These are phyloP conservation scores for Carex parvula DNA, from an alignment of 176 grass and related monocot species.

Conservation along the genomic window DNA sequence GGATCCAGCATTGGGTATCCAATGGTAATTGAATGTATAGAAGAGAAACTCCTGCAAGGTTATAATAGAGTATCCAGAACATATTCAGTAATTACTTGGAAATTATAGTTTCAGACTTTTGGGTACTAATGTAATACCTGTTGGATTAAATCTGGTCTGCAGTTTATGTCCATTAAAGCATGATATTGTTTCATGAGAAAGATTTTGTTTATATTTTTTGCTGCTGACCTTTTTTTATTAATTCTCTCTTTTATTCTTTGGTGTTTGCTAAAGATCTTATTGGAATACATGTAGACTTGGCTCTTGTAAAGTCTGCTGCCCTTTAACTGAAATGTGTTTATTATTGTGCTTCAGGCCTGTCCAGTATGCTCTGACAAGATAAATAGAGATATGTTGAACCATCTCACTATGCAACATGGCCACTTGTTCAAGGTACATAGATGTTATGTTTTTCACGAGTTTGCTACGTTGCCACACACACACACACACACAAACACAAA, in stretches of 20 bases:
- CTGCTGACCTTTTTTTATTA: not conserved
- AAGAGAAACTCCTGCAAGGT: not conserved
- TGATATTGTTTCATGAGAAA: not conserved
- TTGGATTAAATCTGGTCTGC: not conserved
- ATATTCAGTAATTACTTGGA: not conserved
- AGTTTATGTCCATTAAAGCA: not conserved
- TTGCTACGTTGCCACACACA: not conserved
- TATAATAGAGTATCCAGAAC: not conserved
- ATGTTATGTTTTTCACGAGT: not conserved
- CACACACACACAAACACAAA: not conserved
- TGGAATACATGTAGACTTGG: not conserved
- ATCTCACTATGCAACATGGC: slow-evolving; percentile 86
- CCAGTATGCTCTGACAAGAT: slow-evolving; percentile 88
- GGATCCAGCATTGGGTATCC: not conserved
- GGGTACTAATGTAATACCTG: not conserved
- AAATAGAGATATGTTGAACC: slow-evolving; percentile 89
- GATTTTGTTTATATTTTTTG: not conserved
- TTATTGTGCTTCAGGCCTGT: slow-evolving; percentile 54
- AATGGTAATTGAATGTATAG: not conserved
- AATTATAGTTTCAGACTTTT: not conserved
- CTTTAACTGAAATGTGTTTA: slow-evolving; percentile 9
- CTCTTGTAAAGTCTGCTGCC: not conserved
- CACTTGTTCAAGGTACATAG: slow-evolving; percentile 77
- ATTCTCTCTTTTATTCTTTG: not conserved
- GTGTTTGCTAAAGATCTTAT: not conserved